Evolutionary conservation across 805 yeast species (phyloP).

Genomic region (Hanseniaspora vineae): DNA sequence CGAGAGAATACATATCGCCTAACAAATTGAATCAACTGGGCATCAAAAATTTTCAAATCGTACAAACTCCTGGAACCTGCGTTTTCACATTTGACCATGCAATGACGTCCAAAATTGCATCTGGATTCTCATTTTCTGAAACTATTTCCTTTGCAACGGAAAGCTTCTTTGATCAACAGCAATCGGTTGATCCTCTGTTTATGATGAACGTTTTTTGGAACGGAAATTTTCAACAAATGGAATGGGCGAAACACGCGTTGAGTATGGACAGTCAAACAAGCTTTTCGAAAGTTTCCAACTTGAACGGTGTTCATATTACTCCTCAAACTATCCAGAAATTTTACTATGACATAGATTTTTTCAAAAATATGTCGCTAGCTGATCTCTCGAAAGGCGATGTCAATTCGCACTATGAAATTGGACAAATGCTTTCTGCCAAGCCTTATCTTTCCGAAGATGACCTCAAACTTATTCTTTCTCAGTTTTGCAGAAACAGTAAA

Average conservation of each 20-base stretch:
- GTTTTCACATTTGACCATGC: slow-evolving; percentile 45
- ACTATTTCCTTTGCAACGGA: slow-evolving; percentile 42
- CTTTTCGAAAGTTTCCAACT: no score
- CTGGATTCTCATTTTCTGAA: slow-evolving; percentile 47
- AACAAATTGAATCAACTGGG: slow-evolving; percentile 32
- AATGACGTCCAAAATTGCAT: slow-evolving; percentile 37
- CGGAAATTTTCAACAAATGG: slow-evolving; percentile 9
- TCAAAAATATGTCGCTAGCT: neutral
- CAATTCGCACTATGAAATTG: neutral
- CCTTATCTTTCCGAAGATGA: neutral
- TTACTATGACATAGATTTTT: neutral
- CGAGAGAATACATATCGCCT: slow-evolving; percentile 29
- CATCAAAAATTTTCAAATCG: slow-evolving; percentile 32
- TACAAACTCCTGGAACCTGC: slow-evolving; percentile 53
- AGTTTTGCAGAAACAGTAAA: neutral
- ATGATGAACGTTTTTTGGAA: slow-evolving; percentile 6
- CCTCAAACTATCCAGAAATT: neutral
- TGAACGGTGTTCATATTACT: neutral
- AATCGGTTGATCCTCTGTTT: slow-evolving; percentile 10
- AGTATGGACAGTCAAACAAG: no score
- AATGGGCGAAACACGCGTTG: neutral
- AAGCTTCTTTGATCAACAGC: slow-evolving; percentile 9
- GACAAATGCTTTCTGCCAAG: neutral
- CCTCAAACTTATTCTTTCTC: neutral
- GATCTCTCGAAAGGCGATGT: neutral